These are phyloP conservation scores for Entomortierella lignicola DNA, from an alignment of 192 early-diverging fungal genomes.

Conservation along the genomic window DNA sequence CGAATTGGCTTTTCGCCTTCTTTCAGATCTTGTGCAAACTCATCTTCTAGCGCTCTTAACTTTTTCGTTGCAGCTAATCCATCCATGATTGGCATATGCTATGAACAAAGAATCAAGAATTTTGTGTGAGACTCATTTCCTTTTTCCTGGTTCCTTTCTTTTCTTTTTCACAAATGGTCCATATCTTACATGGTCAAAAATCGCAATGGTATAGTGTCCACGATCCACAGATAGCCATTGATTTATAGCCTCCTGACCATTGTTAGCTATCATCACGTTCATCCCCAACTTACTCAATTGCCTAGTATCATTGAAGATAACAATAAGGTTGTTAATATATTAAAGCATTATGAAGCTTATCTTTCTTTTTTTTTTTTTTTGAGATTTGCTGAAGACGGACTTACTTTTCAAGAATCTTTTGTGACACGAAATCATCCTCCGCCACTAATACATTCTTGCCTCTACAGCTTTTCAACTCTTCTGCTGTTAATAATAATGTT, in stretches of 20 bases:
- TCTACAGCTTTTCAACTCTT: constrained; percentile 25
- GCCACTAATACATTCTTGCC: constrained; percentile 51
- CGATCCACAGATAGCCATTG: constrained; percentile 32
- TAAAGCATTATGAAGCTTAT: too few relatives aligned
- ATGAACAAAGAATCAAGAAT: neutral
- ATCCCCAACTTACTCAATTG: constrained; percentile 49
- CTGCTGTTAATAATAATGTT: constrained; percentile 24
- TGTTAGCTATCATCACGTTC: constrained; percentile 52
- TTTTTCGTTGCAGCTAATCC: constrained; percentile 45
- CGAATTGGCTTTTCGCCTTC: constrained; percentile 5
- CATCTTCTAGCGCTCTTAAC: constrained; percentile 26
- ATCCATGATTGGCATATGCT: constrained; percentile 56
- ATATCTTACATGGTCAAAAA: constrained; percentile 52
- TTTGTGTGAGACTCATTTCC: neutral
- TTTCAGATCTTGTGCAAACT: constrained; percentile 16
- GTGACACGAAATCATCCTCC: constrained; percentile 49
- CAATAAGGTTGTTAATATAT: neutral
- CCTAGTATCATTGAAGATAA: constrained; percentile 4
- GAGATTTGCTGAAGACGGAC: too few relatives aligned
- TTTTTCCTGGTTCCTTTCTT: too few relatives aligned
- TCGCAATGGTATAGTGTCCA: constrained; percentile 45
- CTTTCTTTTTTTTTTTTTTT: too few relatives aligned
- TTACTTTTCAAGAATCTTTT: constrained; percentile 51
- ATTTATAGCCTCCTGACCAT: constrained; percentile 43
- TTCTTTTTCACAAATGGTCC: too few relatives aligned